Conservation (phyloP, 352 stramenopile species). For the Globisporangium mamillatum region DNA sequence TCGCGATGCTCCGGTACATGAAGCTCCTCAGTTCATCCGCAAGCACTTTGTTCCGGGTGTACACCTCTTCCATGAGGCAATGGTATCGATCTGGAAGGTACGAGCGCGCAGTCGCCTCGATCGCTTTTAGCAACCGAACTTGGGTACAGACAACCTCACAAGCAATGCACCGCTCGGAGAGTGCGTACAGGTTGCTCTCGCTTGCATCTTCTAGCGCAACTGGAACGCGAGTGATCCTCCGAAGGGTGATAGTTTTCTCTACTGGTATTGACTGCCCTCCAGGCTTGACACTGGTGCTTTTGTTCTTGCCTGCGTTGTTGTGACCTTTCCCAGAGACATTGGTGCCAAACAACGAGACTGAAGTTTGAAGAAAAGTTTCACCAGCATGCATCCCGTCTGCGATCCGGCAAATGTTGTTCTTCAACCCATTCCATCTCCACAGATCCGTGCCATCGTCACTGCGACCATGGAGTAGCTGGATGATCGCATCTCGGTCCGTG, state of each 20-base stretch:
- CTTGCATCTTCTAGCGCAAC: slow-evolving; percentile 43
- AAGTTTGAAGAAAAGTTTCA: slow-evolving; percentile 49
- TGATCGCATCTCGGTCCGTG: slow-evolving; percentile 37
- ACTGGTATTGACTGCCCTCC: neutral
- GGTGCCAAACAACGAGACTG: slow-evolving; percentile 24
- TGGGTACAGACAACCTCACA: slow-evolving; percentile 64
- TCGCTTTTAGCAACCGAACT: slow-evolving; percentile 55
- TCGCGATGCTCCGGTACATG: slow-evolving; percentile 56
- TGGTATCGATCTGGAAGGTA: slow-evolving; percentile 66
- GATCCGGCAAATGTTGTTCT: slow-evolving; percentile 48
- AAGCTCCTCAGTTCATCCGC: slow-evolving; percentile 59
- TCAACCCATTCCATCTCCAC: slow-evolving; percentile 40
- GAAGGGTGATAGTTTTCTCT: slow-evolving; percentile 41
- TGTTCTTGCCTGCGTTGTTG: slow-evolving; percentile 20
- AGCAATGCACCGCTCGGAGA: slow-evolving; percentile 63
- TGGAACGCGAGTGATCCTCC: slow-evolving; percentile 47
- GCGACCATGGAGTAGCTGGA: slow-evolving; percentile 44
- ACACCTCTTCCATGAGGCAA: slow-evolving; percentile 70
- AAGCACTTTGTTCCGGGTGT: slow-evolving; percentile 43
- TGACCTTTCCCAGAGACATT: neutral
- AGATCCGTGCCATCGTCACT: slow-evolving; percentile 22
- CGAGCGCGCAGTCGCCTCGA: slow-evolving; percentile 59
- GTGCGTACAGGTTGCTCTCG: slow-evolving; percentile 55
- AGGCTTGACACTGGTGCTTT: slow-evolving; percentile 10
- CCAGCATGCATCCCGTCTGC: slow-evolving; percentile 44